phyloP scores from a whole-genome alignment of 805 yeast species.

The Sugiyamaella marilandica region DNA sequence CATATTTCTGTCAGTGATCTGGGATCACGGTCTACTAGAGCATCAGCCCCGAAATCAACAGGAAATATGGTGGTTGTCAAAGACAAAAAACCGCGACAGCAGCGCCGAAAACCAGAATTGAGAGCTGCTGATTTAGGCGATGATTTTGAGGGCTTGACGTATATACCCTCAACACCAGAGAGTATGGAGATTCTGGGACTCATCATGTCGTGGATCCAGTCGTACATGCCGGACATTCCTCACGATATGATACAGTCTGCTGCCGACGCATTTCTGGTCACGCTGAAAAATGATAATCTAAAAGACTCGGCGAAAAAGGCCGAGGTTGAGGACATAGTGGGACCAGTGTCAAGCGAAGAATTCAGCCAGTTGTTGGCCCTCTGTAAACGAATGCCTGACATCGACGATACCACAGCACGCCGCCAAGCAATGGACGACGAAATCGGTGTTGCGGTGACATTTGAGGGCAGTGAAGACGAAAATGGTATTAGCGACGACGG shows the following conservation, averaged over 20 bases:
- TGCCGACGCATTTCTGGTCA: constrained; percentile 51
- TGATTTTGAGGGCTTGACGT: constrained; percentile 46
- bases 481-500: constrained; percentile 19
- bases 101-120: neutral
- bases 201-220: constrained; percentile 56
- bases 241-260: constrained; percentile 69
- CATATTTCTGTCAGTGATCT: constrained; percentile 61
- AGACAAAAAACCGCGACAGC: constrained; percentile 4
- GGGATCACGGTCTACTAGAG: constrained; percentile 47
- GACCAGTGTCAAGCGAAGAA: constrained; percentile 38
- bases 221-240: constrained; percentile 65
- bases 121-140: constrained; percentile 12
- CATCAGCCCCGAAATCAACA: constrained; percentile 7
- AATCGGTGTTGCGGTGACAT: constrained; percentile 41
- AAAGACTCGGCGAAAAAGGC: constrained; percentile 43
- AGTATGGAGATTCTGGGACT: constrained; percentile 49
- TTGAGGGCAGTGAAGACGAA: constrained; percentile 35
- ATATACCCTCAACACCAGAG: constrained; percentile 57
- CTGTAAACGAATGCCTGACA: constrained; percentile 49
- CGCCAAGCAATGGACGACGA: constrained; percentile 33
- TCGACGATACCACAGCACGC: constrained; percentile 25
- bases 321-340: constrained; percentile 51
- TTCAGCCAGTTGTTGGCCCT: constrained; percentile 45
- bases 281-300: constrained; percentile 44
- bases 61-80: constrained; percentile 3